Conservation (phyloP, 2,329 filamentous ascomycete genomes). For the Fusarium continuum region DNA sequence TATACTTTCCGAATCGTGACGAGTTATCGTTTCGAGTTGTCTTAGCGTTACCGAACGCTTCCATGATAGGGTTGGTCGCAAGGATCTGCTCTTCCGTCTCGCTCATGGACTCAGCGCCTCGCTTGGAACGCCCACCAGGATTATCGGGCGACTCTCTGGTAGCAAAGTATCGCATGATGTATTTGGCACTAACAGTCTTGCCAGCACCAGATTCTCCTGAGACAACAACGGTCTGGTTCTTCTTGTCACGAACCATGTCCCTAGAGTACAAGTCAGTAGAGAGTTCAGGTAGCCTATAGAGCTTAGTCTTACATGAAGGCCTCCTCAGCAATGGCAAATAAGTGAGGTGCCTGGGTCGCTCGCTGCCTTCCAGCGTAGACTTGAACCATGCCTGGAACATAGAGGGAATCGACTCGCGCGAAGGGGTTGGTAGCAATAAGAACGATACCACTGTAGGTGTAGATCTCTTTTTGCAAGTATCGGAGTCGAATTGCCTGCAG, state of each 20-base stretch:
- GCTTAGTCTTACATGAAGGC: slow-evolving; percentile 79
- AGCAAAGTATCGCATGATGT: slow-evolving; percentile 99
- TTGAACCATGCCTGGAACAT: slow-evolving; percentile 99
- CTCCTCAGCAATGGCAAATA: slow-evolving; percentile 99
- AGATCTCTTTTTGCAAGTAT: slow-evolving; percentile 98
- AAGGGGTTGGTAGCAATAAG: slow-evolving; percentile 99
- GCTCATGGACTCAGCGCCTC: slow-evolving; percentile 84
- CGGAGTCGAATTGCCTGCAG: slow-evolving; percentile 96
- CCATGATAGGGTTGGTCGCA: slow-evolving; percentile 99
- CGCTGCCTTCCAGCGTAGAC: slow-evolving; percentile 97
- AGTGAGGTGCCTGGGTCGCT: slow-evolving; percentile 94
- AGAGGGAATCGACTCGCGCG: slow-evolving; percentile 95
- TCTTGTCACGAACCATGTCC: slow-evolving; percentile 95
- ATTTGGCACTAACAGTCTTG: slow-evolving; percentile 99
- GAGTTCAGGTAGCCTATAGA: not conserved
- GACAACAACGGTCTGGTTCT: slow-evolving; percentile 99
- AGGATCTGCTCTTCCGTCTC: slow-evolving; percentile 98
- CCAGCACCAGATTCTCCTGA: slow-evolving; percentile 98
- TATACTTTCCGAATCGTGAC: slow-evolving; percentile 98
- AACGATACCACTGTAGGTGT: slow-evolving; percentile 99
- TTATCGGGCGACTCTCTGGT: slow-evolving; percentile 94
- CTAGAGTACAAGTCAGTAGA: slow-evolving; percentile 60
- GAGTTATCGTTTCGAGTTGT: slow-evolving; percentile 99
- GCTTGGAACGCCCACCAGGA: slow-evolving; percentile 78
- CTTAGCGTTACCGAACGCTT: slow-evolving; percentile 99